These are phyloP conservation scores for Leccinum pseudoinsigne DNA, from an alignment of 1,284 basidiomycete genomes.

Conservation along the genomic window DNA sequence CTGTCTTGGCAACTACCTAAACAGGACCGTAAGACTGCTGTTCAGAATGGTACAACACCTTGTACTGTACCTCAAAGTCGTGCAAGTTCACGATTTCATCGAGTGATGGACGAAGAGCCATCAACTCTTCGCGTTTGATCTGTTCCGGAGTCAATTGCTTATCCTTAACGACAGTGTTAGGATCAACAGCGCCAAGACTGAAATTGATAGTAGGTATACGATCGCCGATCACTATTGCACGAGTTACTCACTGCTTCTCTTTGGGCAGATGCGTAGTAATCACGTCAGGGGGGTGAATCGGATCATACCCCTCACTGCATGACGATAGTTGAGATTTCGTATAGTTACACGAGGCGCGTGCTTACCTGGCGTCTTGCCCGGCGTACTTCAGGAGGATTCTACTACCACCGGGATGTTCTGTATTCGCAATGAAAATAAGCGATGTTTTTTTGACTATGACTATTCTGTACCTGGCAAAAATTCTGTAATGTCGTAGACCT, in stretches of 20 bases:
- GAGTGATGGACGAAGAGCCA: conserved; percentile 49
- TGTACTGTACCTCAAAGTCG: conserved; percentile 58
- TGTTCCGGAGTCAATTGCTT: conserved; percentile 47
- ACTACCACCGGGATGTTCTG: conserved; percentile 56
- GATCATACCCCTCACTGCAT: conserved; percentile 54
- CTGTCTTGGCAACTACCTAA: conserved; percentile 49
- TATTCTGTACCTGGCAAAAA: conserved; percentile 52
- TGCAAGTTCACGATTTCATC: conserved; percentile 66
- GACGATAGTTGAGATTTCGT: not conserved
- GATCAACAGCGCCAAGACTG: conserved; percentile 45
- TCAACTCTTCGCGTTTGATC: conserved; percentile 39
- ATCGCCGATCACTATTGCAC: not conserved
- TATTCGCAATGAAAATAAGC: conserved; percentile 2
- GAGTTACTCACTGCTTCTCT: conserved; percentile 44
- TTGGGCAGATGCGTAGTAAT: conserved; percentile 60
- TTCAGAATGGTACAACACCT: not conserved
- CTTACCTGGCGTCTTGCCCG: conserved; percentile 72
- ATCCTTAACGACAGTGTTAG: conserved; percentile 43
- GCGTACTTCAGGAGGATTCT: conserved; percentile 70
- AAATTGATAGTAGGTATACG: not conserved
- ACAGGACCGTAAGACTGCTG: conserved; percentile 2
- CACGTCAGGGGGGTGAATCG: conserved; percentile 64
- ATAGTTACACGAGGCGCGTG: not conserved
- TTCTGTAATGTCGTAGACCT: conserved; percentile 73
- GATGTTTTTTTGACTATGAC: not conserved